These are phyloP conservation scores for Talaromyces marneffei DNA, from an alignment of 2,329 filamentous ascomycete species.

Conservation along the genomic window DNA sequence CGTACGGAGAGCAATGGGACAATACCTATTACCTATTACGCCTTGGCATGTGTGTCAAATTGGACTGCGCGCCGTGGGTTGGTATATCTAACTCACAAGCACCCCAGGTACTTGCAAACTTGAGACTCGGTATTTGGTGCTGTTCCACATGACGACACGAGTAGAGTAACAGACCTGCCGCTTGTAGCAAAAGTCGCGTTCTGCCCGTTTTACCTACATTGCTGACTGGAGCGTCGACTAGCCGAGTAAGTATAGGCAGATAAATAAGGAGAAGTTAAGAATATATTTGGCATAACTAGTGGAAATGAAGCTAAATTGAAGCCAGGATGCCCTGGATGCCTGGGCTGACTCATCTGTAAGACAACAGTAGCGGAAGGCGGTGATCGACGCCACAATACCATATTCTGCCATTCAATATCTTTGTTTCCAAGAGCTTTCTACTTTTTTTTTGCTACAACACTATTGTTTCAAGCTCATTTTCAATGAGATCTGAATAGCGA, in stretches of 20 bases:
- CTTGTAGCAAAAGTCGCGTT: neutral
- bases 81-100: neutral
- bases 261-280: neutral
- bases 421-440: neutral
- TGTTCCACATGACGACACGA: constrained; percentile 1
- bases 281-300: neutral
- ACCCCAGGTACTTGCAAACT: neutral
- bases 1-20: neutral
- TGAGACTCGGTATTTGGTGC: neutral
- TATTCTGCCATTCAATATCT: constrained; percentile 13
- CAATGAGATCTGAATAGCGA: neutral
- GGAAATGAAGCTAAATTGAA: too few relatives aligned
- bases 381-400: constrained; percentile 8
- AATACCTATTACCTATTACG: neutral
- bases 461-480: neutral
- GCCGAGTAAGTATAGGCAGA: neutral
- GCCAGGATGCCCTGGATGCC: neutral
- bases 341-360: constrained; percentile 7
- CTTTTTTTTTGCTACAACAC: neutral
- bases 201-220: neutral
- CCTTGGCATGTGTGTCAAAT: neutral
- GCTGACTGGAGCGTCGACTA: neutral
- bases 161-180: neutral
- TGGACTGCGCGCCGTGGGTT: neutral
- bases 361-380: constrained; percentile 9